These are phyloP conservation scores for Nemania sp. DNA, from an alignment of 2,329 filamentous ascomycete genomes.

Conservation along the genomic window DNA sequence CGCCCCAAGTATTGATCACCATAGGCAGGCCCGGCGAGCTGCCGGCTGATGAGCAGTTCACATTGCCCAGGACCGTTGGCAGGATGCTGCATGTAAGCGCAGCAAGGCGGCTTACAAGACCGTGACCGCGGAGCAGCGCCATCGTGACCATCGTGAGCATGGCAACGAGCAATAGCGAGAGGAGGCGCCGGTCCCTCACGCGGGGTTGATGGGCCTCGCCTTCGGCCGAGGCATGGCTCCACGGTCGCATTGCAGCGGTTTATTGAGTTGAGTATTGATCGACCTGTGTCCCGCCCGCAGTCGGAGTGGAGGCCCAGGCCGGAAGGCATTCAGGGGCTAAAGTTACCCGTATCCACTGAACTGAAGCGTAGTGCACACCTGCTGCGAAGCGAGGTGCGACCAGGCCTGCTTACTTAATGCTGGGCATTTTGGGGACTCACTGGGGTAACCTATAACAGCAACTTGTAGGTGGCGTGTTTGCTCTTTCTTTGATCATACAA, in stretches of 20 bases:
- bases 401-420: too few relatives aligned
- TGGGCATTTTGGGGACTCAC: too few relatives aligned
- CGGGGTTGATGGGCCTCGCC: constrained; percentile 11
- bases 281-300: neutral
- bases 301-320: too few relatives aligned
- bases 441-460: too few relatives aligned
- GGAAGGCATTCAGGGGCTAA: neutral
- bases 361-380: too few relatives aligned
- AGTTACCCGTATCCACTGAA: too few relatives aligned
- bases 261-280: too few relatives aligned
- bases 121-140: constrained; percentile 12
- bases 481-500: too few relatives aligned
- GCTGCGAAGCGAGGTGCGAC: too few relatives aligned
- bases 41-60: constrained; percentile 3
- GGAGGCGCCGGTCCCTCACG: constrained; percentile 12
- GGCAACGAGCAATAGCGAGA: constrained; percentile 17
- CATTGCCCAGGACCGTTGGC: constrained; percentile 10
- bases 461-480: too few relatives aligned
- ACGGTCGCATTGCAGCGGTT: constrained; percentile 22
- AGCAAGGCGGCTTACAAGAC: constrained; percentile 19
- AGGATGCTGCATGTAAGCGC: constrained; percentile 21
- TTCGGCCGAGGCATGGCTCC: constrained; percentile 5
- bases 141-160: constrained; percentile 27
- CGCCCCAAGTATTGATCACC: constrained; percentile 59
- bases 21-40: constrained; percentile 50